A percentile compares a stretch with the other conserved stretches of the same genome.
phyloP scores from a whole-genome alignment of 306 rosid genomes.

The Quercus gilva region DNA sequence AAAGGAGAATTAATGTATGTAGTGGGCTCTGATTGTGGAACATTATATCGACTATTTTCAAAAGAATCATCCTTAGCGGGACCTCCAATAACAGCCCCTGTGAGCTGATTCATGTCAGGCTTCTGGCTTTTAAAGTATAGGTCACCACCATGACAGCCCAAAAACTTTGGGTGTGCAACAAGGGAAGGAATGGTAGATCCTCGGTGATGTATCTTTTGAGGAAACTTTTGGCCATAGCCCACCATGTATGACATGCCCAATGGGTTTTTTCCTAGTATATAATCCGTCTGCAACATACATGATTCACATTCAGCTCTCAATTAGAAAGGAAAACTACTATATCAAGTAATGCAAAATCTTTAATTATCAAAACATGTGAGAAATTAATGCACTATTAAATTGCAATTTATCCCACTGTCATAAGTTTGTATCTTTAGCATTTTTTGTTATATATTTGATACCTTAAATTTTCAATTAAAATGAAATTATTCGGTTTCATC shows the following conservation, averaged over 20 bases:
- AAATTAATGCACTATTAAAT: too few species aligned
- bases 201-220: conserved; percentile 54
- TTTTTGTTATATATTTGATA: too few species aligned
- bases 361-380: too few species aligned
- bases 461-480: too few species aligned
- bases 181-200: conserved; percentile 50
- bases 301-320: too few species aligned
- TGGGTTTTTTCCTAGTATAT: conserved; percentile 60
- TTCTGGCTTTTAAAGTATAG: conserved; percentile 24
- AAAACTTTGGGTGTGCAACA: conserved; percentile 2
- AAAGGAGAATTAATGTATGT: conserved; percentile 68
- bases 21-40: conserved; percentile 54
- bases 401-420: too few species aligned
- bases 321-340: too few species aligned
- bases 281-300: conserved; percentile 46
- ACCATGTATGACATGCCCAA: conserved; percentile 64
- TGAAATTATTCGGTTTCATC: too few species aligned
- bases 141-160: conserved; percentile 41
- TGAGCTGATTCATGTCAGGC: conserved; percentile 45
- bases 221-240: conserved; percentile 53
- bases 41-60: conserved; percentile 48
- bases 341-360: too few species aligned
- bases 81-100: conserved; percentile 61
- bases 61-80: conserved; percentile 46
- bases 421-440: too few species aligned